Percentiles rank a stretch among this genome's conserved stretches.
Conservation (phyloP, 2,329 filamentous ascomycete genomes). For the Beauveria brongniartii region DNA sequence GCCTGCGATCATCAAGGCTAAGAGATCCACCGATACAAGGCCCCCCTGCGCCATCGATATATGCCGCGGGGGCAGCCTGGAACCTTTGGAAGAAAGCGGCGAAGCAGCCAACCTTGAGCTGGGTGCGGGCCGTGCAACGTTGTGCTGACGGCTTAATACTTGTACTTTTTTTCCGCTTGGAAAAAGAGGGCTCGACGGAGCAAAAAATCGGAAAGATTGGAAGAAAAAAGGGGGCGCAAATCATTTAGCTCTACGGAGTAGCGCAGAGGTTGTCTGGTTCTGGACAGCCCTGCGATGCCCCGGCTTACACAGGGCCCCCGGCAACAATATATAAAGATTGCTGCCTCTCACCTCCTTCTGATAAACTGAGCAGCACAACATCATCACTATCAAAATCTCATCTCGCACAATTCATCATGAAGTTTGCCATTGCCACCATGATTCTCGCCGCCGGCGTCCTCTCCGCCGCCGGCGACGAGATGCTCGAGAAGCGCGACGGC, state of each 20-base stretch:
- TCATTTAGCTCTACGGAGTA: background rate
- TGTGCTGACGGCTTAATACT: background rate
- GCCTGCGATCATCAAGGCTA: constrained; percentile 1
- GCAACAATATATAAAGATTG: background rate
- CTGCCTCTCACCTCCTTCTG: background rate
- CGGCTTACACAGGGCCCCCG: background rate
- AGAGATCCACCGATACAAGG: background rate
- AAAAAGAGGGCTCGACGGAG: background rate
- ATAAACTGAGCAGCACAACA: background rate
- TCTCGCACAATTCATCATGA: constrained; percentile 1
- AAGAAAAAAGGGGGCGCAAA: background rate
- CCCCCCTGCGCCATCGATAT: background rate
- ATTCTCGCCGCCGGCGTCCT: constrained; percentile 9
- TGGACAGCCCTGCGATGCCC: constrained; percentile 7
- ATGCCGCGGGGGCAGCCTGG: background rate
- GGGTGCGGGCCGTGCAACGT: background rate
- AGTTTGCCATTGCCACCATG: constrained; percentile 4
- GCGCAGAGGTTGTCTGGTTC: background rate
- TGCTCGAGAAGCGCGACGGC: constrained; percentile 13
- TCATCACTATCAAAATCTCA: background rate
- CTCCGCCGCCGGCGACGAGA: background rate
- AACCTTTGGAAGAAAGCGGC: background rate
- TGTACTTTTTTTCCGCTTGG: background rate
- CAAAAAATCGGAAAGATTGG: background rate
- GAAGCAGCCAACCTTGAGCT: background rate